phyloP scores from a whole-genome alignment of 331 rosid genomes.

The Stylosanthes scabra region DNA sequence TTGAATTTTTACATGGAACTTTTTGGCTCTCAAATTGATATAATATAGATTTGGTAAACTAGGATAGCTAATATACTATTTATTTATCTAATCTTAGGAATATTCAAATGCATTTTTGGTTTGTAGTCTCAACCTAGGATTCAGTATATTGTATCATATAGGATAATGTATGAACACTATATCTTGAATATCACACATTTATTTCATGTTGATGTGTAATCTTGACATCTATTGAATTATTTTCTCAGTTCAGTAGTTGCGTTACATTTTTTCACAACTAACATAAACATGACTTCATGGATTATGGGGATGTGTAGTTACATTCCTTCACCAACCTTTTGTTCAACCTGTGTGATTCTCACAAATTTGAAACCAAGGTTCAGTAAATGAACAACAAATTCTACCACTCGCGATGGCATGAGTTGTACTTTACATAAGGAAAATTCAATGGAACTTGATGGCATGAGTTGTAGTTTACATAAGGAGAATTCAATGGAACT shows the following conservation, averaged over 20 bases:
- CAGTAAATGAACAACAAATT: conserved; percentile 23
- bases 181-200: conserved; percentile 37
- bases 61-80: conserved; percentile 55
- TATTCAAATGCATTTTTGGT: conserved; percentile 45
- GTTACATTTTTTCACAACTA: neutral
- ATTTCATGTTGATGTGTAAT: too few relatives aligned
- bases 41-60: conserved; percentile 36
- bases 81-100: conserved; percentile 37
- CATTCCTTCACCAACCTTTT: conserved; percentile 71
- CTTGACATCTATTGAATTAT: too few relatives aligned
- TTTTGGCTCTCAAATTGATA: conserved; percentile 38
- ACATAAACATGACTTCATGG: too few relatives aligned
- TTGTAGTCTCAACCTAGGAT: conserved; percentile 41
- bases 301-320: conserved; percentile 48
- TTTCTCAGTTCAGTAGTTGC: neutral
- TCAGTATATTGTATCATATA: conserved; percentile 44
- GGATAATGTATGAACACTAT: conserved; percentile 28
- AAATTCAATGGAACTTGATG: too few relatives aligned
- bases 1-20: too few relatives aligned
- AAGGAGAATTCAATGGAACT: too few relatives aligned
- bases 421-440: too few relatives aligned
- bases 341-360: conserved; percentile 65
- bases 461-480: too few relatives aligned
- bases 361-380: conserved; percentile 20
- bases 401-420: too few relatives aligned